Evolutionary conservation across 495 filamentous ascomycete species (phyloP).

Genomic region (Aspergillus hancockii): DNA sequence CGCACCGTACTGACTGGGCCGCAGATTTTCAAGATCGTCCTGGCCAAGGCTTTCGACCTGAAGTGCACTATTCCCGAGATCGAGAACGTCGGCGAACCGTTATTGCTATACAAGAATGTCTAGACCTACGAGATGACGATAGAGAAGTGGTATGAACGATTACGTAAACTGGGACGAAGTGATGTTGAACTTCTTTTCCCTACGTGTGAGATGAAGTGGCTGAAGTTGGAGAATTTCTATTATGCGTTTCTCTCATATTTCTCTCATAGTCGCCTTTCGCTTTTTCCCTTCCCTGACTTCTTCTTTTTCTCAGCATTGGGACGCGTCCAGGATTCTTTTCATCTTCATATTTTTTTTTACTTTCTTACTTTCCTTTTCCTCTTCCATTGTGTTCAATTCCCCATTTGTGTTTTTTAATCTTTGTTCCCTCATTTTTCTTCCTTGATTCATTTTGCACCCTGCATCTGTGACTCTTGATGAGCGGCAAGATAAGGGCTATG

Average conservation of each 20-base stretch:
- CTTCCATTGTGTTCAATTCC: constrained; percentile 25
- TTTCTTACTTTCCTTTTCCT: constrained; percentile 24
- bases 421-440: constrained; percentile 8
- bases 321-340: constrained; percentile 32
- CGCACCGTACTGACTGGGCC: constrained; percentile 21
- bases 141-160: constrained; percentile 29
- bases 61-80: constrained; percentile 99
- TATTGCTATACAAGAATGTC: constrained; percentile 87
- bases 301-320: constrained; percentile 25
- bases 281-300: constrained; percentile 27
- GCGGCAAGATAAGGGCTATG: background rate
- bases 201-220: constrained; percentile 13
- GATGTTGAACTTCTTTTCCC: constrained; percentile 37
- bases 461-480: background rate
- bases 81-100: constrained; percentile 94
- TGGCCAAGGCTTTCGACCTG: constrained; percentile 97
- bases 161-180: constrained; percentile 45
- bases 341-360: constrained; percentile 21
- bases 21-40: constrained; percentile 99
- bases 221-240: constrained; percentile 6
- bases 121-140: constrained; percentile 29
- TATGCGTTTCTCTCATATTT: constrained; percentile 18
- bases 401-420: constrained; percentile 20
- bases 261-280: constrained; percentile 18
- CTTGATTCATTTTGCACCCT: constrained; percentile 1